Base-by-base conservation (phyloP, 2,329 filamentous ascomycete species). In the Fonsecaea pedrosoi region DNA sequence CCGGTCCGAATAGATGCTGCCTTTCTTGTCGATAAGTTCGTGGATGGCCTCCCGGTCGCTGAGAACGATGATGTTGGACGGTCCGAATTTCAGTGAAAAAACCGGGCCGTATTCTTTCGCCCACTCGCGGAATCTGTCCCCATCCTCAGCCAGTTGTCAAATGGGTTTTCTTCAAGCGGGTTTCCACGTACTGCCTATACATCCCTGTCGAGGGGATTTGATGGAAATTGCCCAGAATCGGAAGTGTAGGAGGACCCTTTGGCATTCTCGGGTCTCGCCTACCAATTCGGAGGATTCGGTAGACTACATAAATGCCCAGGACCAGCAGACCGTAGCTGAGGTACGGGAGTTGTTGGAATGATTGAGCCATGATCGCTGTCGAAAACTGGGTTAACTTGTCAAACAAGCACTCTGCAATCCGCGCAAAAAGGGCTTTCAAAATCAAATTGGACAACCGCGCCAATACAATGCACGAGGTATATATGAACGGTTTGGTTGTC, bases 171-270 rank as follows among this genome's bases (percentile, higher is more conserved):
- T 25, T 2, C 25, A n/a, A 8, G 45, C 2, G 45, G 15, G 9
- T 34, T 25, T 50, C 42, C 42, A 13, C 45, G 8, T 50, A 50
- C 45, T 50, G 62, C 50, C 40, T 40, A 42, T n/a, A 76, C 71
- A 1, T 80, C 76, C 79, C 80, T 80, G 74, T 82, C 70, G n/a
- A 76, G 2, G 77, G 76, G 13, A 81, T 75, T 58, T 78, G 76
- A 34, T 77, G 76, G 5, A 79, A 69, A 62, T 81, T 82, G 13
- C 79, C 80, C 1, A 83, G 72, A 18, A 82, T 56, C 0, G 81
- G 81, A 0, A 81, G 32, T 0, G 79, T 80, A 12, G 77, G 78
- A 8, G 81, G 81, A 0, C 80, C 80, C 62, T 56, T 55, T 13
- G 62, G 62, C 54, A 64, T 53, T 30, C 62, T 21, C 15, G 54